Conservation (phyloP, 1,284 basidiomycete species). For the Schizophyllum commune region DNA sequence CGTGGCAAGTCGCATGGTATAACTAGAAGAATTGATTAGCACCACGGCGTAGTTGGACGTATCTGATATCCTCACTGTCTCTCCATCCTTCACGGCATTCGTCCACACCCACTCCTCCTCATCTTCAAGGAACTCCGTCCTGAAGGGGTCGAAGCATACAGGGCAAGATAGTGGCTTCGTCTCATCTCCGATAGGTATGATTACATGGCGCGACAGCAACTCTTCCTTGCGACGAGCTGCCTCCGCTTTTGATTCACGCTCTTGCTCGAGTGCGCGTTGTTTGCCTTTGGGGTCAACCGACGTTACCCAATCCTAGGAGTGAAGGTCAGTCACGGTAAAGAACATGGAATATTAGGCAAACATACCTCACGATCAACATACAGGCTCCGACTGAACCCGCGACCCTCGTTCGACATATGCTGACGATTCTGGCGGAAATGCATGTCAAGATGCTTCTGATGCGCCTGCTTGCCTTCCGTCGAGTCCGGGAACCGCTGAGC, state of each 20-base stretch:
- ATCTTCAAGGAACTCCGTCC: constrained; percentile 91
- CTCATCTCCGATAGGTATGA: constrained; percentile 83
- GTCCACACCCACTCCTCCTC: constrained; percentile 99
- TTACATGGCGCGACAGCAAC: constrained; percentile 72
- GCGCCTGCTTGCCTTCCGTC: constrained; percentile 61
- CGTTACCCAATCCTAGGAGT: constrained; percentile 72
- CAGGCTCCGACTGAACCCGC: constrained; percentile 91
- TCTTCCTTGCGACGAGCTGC: constrained; percentile 65
- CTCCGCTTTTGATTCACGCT: constrained; percentile 50
- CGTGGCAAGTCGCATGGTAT: constrained; percentile 89
- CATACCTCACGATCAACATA: constrained; percentile 79
- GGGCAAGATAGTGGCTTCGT: constrained; percentile 80
- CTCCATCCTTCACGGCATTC: constrained; percentile 82
- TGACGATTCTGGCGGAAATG: constrained; percentile 94
- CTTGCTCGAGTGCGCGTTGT: constrained; percentile 24
- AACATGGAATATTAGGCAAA: constrained; percentile 14
- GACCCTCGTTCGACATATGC: constrained; percentile 74
- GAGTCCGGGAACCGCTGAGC: constrained; percentile 80
- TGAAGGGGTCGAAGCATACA: constrained; percentile 93
- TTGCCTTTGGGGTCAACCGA: constrained; percentile 56
- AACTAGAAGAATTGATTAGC: constrained; percentile 36
- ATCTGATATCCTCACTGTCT: constrained; percentile 49
- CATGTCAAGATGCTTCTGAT: constrained; percentile 93
- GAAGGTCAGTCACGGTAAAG: constrained; percentile 11
- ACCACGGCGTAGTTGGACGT: constrained; percentile 3